A percentile compares a stretch with the other conserved stretches of the same genome.
phyloP scores from a whole-genome alignment of 2,329 filamentous ascomycete genomes.

The Calonectria pseudoreteaudii region DNA sequence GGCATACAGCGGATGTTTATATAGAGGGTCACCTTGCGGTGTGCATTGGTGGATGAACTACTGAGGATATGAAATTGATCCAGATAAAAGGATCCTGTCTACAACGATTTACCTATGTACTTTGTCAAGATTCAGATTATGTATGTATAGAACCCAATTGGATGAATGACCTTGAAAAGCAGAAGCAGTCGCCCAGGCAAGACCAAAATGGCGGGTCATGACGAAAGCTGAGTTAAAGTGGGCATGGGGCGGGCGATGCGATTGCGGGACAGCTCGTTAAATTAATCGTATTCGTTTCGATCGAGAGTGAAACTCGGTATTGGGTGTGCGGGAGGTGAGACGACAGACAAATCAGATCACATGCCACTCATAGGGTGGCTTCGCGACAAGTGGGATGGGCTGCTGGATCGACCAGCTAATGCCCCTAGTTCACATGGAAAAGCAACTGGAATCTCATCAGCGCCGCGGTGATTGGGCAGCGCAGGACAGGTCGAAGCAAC shows the following conservation, averaged over 20 bases:
- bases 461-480: conserved; percentile 1
- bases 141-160: conserved; percentile 4
- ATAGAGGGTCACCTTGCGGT: conserved; percentile 3
- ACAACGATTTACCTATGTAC: conserved; percentile 5
- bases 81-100: neutral
- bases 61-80: neutral
- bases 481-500: neutral
- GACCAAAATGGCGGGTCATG: neutral
- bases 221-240: neutral
- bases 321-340: neutral
- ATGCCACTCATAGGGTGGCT: conserved; percentile 9
- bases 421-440: neutral
- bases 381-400: conserved; percentile 2
- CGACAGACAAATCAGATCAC: conserved; percentile 15
- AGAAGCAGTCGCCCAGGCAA: neutral
- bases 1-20: neutral
- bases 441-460: conserved; percentile 6
- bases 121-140: neutral
- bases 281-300: conserved; percentile 14
- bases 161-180: neutral
- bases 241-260: neutral
- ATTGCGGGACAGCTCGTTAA: neutral
- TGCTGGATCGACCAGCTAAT: conserved; percentile 18
- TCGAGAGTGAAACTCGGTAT: conserved; percentile 3
- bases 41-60: neutral